Evolutionary conservation across 1,139 yeast genomes (phyloP), one percentile per base, ranked within the genome.

Genomic region (Candida sp.): DNA sequence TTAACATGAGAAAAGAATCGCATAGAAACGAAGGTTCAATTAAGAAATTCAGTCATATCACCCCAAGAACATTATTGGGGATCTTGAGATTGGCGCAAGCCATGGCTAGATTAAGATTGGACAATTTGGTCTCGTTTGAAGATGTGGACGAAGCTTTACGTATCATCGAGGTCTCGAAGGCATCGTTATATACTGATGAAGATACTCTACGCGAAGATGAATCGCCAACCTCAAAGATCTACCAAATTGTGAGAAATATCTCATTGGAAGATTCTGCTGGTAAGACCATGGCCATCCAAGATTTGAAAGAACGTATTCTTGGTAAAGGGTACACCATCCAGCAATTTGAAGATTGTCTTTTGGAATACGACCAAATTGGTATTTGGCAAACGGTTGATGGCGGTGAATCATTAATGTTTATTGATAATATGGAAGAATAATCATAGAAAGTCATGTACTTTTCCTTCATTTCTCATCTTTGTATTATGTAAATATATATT

Each of bases 91-190:
- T 95, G 77, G 80, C 99, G 1, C 98, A 93, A 66, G 99, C 98
- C 0, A 75, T 87, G 49, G 98, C 99, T 0, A 80, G 97, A 57
- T 74, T 95, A 49, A 78, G 98, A 57, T 88, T 93, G 61, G 83
- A 84, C 46, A 75, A 84, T 49, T 68, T 62, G 12, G 99, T 95
- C 6, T 75, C 75, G 23, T 68, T 75, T 42, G 87, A 79, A 48
- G 99, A 95, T 64, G 97, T 95, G 33, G 98, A 95, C 58, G 99
- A 95, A 68, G 97, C 99, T 0, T 73, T 95, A 56, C 79, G 99
- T 57, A 76, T 95, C 53, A 74, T 86, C 46, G 85, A 85, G 54
- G 96, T 88, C 19, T 89, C 97, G 22, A 88, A 91, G 64, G 83
- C 88, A 43, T 86, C 96, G 12, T 75, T 93, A 55, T 77, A 77